These are phyloP conservation scores for Murraya koenigii DNA, from an alignment of 345 rosid species.

Conservation along the genomic window DNA sequence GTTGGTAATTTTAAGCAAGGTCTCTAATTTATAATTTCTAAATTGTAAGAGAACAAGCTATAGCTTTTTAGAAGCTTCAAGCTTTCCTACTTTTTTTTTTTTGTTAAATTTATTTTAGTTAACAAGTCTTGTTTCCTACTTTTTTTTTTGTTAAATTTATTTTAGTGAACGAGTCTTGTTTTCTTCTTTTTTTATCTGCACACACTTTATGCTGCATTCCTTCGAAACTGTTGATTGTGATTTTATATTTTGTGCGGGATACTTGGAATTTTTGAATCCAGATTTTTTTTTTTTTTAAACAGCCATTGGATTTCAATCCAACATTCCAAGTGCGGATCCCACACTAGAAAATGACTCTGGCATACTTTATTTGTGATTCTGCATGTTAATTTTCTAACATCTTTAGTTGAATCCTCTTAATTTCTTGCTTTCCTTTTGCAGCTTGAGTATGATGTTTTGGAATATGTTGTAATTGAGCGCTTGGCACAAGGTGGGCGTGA, in stretches of 20 bases:
- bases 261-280: too few relatives aligned
- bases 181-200: neutral
- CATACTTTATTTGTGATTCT: neutral
- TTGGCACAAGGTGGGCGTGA: constrained; percentile 93
- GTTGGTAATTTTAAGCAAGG: neutral
- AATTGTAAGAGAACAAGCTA: neutral
- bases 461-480: constrained; percentile 97
- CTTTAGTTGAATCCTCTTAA: constrained; percentile 20
- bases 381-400: neutral
- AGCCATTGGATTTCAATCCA: too few relatives aligned
- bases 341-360: too few relatives aligned
- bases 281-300: too few relatives aligned
- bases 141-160: neutral
- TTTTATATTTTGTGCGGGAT: neutral
- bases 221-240: neutral
- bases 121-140: neutral
- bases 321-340: too few relatives aligned
- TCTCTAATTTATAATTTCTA: neutral
- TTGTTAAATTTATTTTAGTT: too few relatives aligned
- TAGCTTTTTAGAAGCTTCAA: neutral
- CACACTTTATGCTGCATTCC: neutral
- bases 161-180: too few relatives aligned
- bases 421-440: constrained; percentile 34
- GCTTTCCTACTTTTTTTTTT: neutral
- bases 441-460: constrained; percentile 98